A percentile compares a stretch with the other conserved stretches of the same genome.
Evolutionary conservation across 2,329 filamentous ascomycete genomes (phyloP).

Genomic region (Zymoseptoria passerinii): DNA sequence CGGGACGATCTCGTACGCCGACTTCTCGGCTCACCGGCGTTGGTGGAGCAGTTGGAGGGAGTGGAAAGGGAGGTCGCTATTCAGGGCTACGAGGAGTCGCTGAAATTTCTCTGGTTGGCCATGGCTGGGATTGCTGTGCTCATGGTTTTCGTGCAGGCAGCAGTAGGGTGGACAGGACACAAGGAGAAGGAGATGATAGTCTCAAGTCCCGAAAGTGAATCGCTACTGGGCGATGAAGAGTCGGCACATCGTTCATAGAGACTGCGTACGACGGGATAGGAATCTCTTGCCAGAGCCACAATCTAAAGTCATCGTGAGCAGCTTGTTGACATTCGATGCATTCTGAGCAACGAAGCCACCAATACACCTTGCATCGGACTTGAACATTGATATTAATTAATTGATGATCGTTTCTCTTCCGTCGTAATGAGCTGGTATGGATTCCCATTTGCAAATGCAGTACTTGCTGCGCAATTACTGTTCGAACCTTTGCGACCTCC

Average conservation of each 20-base stretch:
- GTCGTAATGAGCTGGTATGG: background rate
- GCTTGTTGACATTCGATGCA: too few relatives aligned
- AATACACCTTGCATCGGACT: too few relatives aligned
- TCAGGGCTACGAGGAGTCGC: slow-evolving; percentile 45
- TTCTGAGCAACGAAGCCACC: too few relatives aligned
- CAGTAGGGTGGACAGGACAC: slow-evolving; percentile 45
- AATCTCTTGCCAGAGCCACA: background rate
- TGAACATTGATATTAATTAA: background rate
- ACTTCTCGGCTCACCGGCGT: slow-evolving; percentile 50
- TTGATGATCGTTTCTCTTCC: background rate
- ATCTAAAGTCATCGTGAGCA: too few relatives aligned
- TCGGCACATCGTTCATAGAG: background rate
- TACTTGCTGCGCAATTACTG: background rate
- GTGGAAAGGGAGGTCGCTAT: slow-evolving; percentile 45
- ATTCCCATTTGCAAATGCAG: background rate
- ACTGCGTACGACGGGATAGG: background rate
- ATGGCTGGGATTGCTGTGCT: slow-evolving; percentile 42
- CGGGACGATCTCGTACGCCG: slow-evolving; percentile 43
- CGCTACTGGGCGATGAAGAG: background rate
- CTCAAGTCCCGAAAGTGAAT: background rate
- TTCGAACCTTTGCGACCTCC: background rate
- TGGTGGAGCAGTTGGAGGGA: slow-evolving; percentile 44
- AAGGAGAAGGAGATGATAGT: slow-evolving; percentile 4
- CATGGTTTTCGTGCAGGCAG: slow-evolving; percentile 48
- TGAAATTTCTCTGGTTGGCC: slow-evolving; percentile 46